Percentiles rank a stretch among this genome's conserved stretches.
phyloP scores from a whole-genome alignment of 257 asterid genomes.

The Solanum bukasovii region DNA sequence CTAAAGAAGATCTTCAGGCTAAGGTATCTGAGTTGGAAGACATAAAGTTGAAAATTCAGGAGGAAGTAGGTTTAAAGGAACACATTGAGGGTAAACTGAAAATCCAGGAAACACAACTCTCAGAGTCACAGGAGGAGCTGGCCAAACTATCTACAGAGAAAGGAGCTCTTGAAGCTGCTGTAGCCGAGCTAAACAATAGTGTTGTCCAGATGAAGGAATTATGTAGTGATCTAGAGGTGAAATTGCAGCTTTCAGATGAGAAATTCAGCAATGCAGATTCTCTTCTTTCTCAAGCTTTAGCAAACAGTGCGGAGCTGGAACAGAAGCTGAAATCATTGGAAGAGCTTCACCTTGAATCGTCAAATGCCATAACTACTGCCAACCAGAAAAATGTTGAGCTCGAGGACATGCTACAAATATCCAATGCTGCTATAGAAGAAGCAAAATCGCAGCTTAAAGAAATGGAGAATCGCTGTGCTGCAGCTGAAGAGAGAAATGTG shows the following conservation, averaged over 20 bases:
- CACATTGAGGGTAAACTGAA: conserved; percentile 31
- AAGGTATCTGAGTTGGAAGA: conserved; percentile 47
- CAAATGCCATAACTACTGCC: conserved; percentile 30
- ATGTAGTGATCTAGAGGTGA: conserved; percentile 64
- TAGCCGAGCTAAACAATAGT: conserved; percentile 42
- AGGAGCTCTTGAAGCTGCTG: conserved; percentile 45
- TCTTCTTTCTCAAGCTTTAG: conserved; percentile 68
- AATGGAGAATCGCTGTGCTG: conserved; percentile 36
- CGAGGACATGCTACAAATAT: conserved; percentile 33
- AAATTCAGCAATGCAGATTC: conserved; percentile 60
- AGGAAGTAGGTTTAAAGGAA: conserved; percentile 33
- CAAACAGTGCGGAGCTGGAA: conserved; percentile 62
- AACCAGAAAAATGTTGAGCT: conserved; percentile 55
- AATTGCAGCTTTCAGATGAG: conserved; percentile 68
- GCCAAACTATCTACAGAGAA: conserved; percentile 43
- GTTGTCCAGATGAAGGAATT: conserved; percentile 53
- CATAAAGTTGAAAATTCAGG: conserved; percentile 40
- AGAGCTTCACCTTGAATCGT: conserved; percentile 60
- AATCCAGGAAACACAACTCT: conserved; percentile 33
- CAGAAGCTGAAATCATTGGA: conserved; percentile 56
- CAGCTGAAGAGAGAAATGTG: conserved; percentile 47
- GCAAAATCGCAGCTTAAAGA: conserved; percentile 48
- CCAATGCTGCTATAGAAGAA: conserved; percentile 42
- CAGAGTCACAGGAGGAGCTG: conserved; percentile 34
- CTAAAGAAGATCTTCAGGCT: conserved; percentile 31